Evolutionary conservation across 805 yeast species (phyloP).

Genomic region (Yarrowia deformans): DNA sequence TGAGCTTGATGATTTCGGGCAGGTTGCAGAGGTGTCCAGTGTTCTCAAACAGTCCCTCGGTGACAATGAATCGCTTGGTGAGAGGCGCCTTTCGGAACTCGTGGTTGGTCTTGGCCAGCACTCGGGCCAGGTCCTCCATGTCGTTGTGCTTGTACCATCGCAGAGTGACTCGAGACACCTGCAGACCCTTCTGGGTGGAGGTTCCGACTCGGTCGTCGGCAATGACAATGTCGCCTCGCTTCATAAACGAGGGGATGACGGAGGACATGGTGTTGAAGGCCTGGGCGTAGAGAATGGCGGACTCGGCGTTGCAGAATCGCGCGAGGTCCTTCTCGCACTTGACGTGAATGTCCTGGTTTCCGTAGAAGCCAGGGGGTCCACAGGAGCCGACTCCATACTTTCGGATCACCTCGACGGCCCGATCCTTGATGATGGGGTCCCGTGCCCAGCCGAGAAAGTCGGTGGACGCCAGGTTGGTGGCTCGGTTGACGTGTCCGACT

Average conservation of each 20-base stretch:
- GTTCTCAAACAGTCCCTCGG: conserved; percentile 87
- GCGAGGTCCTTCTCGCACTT: conserved; percentile 79
- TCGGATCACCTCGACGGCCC: conserved; percentile 65
- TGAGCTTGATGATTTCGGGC: conserved; percentile 71
- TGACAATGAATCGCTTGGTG: conserved; percentile 88
- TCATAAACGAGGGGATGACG: conserved; percentile 90
- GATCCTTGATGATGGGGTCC: conserved; percentile 56
- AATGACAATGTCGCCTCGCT: conserved; percentile 91
- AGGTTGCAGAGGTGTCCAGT: conserved; percentile 82
- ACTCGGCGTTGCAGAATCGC: conserved; percentile 75
- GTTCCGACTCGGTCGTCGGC: conserved; percentile 82
- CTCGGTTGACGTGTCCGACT: conserved; percentile 47
- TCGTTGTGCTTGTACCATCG: conserved; percentile 89
- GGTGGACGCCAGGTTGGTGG: conserved; percentile 71
- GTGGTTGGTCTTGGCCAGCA: conserved; percentile 63
- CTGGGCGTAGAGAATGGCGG: conserved; percentile 88
- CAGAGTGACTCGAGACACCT: conserved; percentile 84
- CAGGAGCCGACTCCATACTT: conserved; percentile 95
- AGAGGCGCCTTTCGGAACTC: conserved; percentile 71
- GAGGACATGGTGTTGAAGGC: conserved; percentile 87
- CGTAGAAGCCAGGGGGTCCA: conserved; percentile 98
- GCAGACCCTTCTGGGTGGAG: conserved; percentile 85
- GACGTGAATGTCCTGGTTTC: conserved; percentile 90
- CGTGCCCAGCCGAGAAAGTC: conserved; percentile 74
- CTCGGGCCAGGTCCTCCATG: conserved; percentile 76